phyloP scores from a whole-genome alignment of 2,329 filamentous ascomycete genomes.

The Clonostachys rosea region DNA sequence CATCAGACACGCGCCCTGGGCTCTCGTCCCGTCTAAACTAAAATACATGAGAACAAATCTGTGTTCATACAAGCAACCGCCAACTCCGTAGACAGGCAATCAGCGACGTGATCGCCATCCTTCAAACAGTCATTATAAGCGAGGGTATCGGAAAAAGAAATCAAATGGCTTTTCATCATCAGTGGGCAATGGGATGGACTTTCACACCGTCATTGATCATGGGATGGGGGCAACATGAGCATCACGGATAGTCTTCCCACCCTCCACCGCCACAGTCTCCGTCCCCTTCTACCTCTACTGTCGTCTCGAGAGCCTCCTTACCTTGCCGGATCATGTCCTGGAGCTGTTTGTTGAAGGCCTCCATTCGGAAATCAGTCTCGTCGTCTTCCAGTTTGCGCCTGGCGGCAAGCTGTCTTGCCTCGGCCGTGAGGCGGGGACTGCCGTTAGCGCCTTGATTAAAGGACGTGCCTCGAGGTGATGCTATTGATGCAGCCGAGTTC shows the following conservation, averaged over 20 bases:
- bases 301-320: conserved; percentile 77
- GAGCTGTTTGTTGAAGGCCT: conserved; percentile 72
- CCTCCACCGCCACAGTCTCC: conserved; percentile 26
- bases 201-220: too few relatives aligned
- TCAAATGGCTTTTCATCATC: too few relatives aligned
- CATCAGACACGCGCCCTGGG: too few relatives aligned
- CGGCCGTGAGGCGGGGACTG: conserved; percentile 51
- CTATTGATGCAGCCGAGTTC: conserved; percentile 36
- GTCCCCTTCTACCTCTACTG: conserved; percentile 55
- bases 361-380: conserved; percentile 74
- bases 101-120: too few relatives aligned
- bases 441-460: conserved; percentile 6
- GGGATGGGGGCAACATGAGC: too few relatives aligned
- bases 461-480: conserved; percentile 21
- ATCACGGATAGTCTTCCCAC: conserved; percentile 22
- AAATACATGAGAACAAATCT: too few relatives aligned
- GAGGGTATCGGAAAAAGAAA: too few relatives aligned
- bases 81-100: too few relatives aligned
- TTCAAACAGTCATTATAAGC: too few relatives aligned
- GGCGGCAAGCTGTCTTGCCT: conserved; percentile 72
- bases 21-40: too few relatives aligned
- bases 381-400: conserved; percentile 68
- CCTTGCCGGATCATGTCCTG: conserved; percentile 87
- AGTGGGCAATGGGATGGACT: too few relatives aligned
- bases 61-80: too few relatives aligned